A percentile compares a stretch with the other conserved stretches of the same genome.
Conservation (phyloP, 2,329 filamentous ascomycete species). For the Podosphaera fusca region DNA sequence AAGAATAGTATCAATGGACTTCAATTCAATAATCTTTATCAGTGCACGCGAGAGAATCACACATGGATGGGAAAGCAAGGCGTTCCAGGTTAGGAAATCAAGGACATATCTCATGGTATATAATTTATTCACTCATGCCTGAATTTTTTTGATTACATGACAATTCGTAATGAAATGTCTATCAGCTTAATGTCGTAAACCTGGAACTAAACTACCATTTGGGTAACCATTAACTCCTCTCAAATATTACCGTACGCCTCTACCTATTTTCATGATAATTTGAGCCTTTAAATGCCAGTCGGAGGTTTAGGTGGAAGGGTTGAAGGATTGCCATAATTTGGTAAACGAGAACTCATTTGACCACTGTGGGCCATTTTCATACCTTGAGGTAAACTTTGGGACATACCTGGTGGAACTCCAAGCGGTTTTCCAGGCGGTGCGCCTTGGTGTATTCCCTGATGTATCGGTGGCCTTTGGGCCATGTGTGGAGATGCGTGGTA, state of each 20-base stretch:
- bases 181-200: slow-evolving; percentile 14
- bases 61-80: slow-evolving; percentile 17
- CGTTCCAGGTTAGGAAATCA: slow-evolving; percentile 22
- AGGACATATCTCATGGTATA: slow-evolving; percentile 17
- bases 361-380: slow-evolving; percentile 12
- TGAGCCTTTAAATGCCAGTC: slow-evolving; percentile 16
- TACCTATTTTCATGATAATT: slow-evolving; percentile 12
- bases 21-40: background rate
- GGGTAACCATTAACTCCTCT: slow-evolving; percentile 15
- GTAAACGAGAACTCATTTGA: slow-evolving; percentile 23
- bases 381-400: slow-evolving; percentile 9
- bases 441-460: slow-evolving; percentile 13
- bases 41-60: slow-evolving; percentile 7
- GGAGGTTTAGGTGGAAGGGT: slow-evolving; percentile 31
- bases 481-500: slow-evolving; percentile 18
- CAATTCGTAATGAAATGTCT: slow-evolving; percentile 9
- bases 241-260: slow-evolving; percentile 17
- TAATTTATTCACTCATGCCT: slow-evolving; percentile 6
- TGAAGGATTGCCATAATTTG: slow-evolving; percentile 31
- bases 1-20: slow-evolving; percentile 19
- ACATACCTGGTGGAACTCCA: slow-evolving; percentile 9
- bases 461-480: slow-evolving; percentile 16
- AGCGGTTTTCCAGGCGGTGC: slow-evolving; percentile 10
- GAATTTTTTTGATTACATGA: slow-evolving; percentile 3
- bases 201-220: slow-evolving; percentile 12